These are phyloP conservation scores for Gamarada debralockiae DNA, from an alignment of 495 filamentous ascomycete genomes.

Conservation along the genomic window DNA sequence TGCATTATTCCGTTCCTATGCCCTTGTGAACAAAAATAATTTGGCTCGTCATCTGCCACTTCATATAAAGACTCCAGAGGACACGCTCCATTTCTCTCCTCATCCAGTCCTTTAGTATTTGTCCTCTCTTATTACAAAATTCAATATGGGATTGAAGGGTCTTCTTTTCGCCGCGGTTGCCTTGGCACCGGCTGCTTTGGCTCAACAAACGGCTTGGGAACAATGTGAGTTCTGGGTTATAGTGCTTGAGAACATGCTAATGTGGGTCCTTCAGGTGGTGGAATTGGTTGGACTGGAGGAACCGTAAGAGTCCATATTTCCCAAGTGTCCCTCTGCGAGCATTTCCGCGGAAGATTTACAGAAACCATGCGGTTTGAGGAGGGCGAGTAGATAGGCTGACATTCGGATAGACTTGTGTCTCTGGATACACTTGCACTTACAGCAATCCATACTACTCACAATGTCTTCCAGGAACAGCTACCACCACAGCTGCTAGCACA, in stretches of 20 bases:
- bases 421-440: slow-evolving; percentile 25
- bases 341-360: no score
- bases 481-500: slow-evolving; percentile 12
- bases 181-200: not conserved
- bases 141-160: slow-evolving; percentile 10
- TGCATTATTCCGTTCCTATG: not conserved
- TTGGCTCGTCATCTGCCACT: not conserved
- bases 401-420: slow-evolving; percentile 14
- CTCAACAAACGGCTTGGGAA: slow-evolving; percentile 3
- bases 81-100: not conserved
- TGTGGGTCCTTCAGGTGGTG: slow-evolving; percentile 6
- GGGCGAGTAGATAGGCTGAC: no score
- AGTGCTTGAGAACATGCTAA: not conserved
- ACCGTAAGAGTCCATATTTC: not conserved
- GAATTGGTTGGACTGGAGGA: slow-evolving; percentile 15
- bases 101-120: not conserved
- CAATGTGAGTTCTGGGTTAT: slow-evolving; percentile 6
- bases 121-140: not conserved
- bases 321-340: no score
- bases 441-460: slow-evolving; percentile 32
- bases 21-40: not conserved
- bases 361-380: no score
- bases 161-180: slow-evolving; percentile 4
- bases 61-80: not conserved
- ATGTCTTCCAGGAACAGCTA: slow-evolving; percentile 21